Conservation (phyloP, 805 yeast genomes). For the Starmerella bacillaris region DNA sequence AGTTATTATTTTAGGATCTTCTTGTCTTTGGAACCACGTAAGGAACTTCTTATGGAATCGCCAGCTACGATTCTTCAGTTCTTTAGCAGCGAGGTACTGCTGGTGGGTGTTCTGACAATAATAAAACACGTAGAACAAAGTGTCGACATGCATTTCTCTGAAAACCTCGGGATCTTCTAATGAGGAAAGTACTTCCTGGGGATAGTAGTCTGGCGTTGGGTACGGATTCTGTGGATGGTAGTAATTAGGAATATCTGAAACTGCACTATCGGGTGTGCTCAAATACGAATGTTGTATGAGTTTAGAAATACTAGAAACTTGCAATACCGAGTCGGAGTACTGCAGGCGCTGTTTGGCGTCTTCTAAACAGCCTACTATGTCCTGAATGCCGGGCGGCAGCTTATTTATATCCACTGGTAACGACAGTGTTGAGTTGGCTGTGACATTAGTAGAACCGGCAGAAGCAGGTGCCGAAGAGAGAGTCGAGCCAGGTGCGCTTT, state of each 20-base stretch:
- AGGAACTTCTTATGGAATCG: slow-evolving; percentile 48
- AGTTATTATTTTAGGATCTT: slow-evolving; percentile 29
- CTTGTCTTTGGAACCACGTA: slow-evolving; percentile 67
- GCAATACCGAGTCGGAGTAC: slow-evolving; percentile 31
- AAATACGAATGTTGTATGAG: slow-evolving; percentile 43
- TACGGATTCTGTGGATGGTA: slow-evolving; percentile 67
- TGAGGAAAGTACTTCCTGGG: slow-evolving; percentile 49
- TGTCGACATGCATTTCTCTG: slow-evolving; percentile 63
- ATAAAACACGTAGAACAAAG: slow-evolving; percentile 82
- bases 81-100: slow-evolving; percentile 64
- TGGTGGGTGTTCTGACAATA: slow-evolving; percentile 59
- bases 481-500: background rate
- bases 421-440: background rate
- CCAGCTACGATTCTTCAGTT: slow-evolving; percentile 71
- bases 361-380: slow-evolving; percentile 24
- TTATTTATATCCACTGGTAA: slow-evolving; percentile 2
- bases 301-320: slow-evolving; percentile 27
- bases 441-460: too few species aligned
- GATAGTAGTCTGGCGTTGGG: slow-evolving; percentile 79
- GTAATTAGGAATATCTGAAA: slow-evolving; percentile 67
- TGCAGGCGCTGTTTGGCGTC: slow-evolving; percentile 29
- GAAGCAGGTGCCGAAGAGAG: background rate
- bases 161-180: slow-evolving; percentile 41
- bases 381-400: slow-evolving; percentile 28
- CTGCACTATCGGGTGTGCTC: slow-evolving; percentile 85